Base-by-base conservation (phyloP, 371 early-diverging fungal species). In the Capniomyces stellatus region DNA sequence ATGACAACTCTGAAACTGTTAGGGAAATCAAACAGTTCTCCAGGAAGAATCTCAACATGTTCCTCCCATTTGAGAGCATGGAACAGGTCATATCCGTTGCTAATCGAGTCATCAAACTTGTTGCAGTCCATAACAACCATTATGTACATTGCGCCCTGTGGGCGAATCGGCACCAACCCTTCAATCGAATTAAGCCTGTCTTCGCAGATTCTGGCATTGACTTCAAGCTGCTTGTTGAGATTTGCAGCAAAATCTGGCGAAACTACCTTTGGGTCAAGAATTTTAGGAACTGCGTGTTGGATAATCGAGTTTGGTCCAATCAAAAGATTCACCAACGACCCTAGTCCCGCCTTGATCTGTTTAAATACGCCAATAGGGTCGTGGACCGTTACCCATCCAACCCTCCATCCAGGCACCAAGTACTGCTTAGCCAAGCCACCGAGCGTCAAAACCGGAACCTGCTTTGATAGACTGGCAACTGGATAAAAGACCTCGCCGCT, bases 81-180 rank as follows among this genome's bases (percentile, higher is more conserved):
- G 43, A 81, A 79, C 57, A 90, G 89, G 39, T 85, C 80, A 24
- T 85, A 75, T 58, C 88, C 91, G 46, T 80, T 73, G 1, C 59
- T 53, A 48, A 92, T 79, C 46, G 75, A 82, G 28, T 57, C 66
- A 55, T 74, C 73, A 64, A 92, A 90, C 54, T 78, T 63, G n/a
- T 64, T 64, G 19, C 79, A 46, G 50, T 87, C 66, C 51, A 89
- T 76, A 27, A 79, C 78, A 24, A 86, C 79, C 92, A 92, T 92
- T 71, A 89, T 75, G 64, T 89, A 92, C 91, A 92, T 90, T 48
- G 92, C 90, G 46, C 91, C 92, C 69, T 90, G 87, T 22, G 92
- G 90, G 10, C 75, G 64, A 22, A 92, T 77, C 41, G 84, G 80
- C 15, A 67, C 62, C 46, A 92, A 62, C 4, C 91, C 89, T 15